These are phyloP conservation scores for Quercus tomentella DNA, from an alignment of 331 rosid genomes.

Conservation along the genomic window DNA sequence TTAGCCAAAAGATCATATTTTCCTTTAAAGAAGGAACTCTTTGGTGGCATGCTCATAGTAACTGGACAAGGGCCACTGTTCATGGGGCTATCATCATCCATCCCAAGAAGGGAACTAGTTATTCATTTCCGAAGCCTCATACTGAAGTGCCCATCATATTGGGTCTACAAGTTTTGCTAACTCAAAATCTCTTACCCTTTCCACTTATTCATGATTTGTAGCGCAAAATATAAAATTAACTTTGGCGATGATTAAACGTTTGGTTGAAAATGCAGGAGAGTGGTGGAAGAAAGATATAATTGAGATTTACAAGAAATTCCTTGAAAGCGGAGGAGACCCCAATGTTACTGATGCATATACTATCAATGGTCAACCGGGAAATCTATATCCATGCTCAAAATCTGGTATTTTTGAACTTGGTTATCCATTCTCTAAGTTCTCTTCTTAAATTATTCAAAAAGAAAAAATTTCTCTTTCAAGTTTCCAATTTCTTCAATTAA, in stretches of 20 bases:
- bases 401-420: background rate
- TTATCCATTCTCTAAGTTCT: background rate
- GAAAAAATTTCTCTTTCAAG: too few relatives aligned
- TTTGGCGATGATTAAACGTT: background rate
- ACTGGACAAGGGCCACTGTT: slow-evolving; percentile 40
- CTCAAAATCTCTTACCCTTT: background rate
- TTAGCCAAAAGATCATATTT: slow-evolving; percentile 28
- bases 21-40: slow-evolving; percentile 42
- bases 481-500: too few relatives aligned
- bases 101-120: slow-evolving; percentile 24
- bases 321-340: slow-evolving; percentile 31
- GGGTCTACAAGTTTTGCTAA: slow-evolving; percentile 20
- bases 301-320: slow-evolving; percentile 16
- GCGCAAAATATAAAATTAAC: background rate
- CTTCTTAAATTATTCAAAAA: background rate
- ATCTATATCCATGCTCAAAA: slow-evolving; percentile 43
- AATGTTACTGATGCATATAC: slow-evolving; percentile 36
- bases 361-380: slow-evolving; percentile 61
- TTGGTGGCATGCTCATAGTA: slow-evolving; percentile 53
- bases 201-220: too few relatives aligned
- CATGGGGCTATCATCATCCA: slow-evolving; percentile 39
- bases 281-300: slow-evolving; percentile 52
- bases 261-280: slow-evolving; percentile 27
- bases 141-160: slow-evolving; percentile 37
- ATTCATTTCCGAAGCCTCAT: slow-evolving; percentile 42